These are phyloP conservation scores for Berberis vulgaris DNA, from an alignment of 164 flowering plant species.

Conservation along the genomic window DNA sequence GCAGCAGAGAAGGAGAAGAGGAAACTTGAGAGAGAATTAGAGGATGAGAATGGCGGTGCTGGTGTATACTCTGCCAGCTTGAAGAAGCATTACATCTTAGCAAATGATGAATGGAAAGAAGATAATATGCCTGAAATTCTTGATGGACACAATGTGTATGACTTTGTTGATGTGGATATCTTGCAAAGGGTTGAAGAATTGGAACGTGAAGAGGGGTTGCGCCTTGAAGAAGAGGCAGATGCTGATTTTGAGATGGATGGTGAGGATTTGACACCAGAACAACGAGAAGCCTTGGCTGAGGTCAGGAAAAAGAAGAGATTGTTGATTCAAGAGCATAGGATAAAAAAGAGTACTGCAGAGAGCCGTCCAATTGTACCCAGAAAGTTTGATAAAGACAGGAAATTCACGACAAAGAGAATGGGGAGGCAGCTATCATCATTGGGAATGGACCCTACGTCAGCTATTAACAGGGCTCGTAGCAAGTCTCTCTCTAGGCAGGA, in stretches of 20 bases:
- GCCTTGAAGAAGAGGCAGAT: constrained; percentile 39
- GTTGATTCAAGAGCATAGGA: constrained; percentile 72
- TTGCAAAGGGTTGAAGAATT: constrained; percentile 66
- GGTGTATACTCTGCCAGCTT: constrained; percentile 79
- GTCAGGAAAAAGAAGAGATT: constrained; percentile 71
- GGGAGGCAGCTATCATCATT: constrained; percentile 64
- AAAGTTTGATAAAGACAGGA: constrained; percentile 66
- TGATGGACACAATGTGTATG: constrained; percentile 80
- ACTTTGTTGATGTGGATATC: constrained; percentile 75
- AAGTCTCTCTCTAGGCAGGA: constrained; percentile 46
- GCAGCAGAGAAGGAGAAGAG: constrained; percentile 48
- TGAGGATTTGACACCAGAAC: constrained; percentile 49
- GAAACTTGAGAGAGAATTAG: constrained; percentile 76
- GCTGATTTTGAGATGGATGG: constrained; percentile 72
- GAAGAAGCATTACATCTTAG: constrained; percentile 64
- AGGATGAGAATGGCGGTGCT: constrained; percentile 78
- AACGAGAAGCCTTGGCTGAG: constrained; percentile 52
- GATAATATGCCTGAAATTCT: constrained; percentile 80
- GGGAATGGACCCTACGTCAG: constrained; percentile 66
- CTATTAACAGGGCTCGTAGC: constrained; percentile 61
- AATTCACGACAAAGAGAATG: constrained; percentile 71
- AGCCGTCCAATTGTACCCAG: constrained; percentile 67
- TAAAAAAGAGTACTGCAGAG: constrained; percentile 83
- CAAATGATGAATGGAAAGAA: constrained; percentile 76
- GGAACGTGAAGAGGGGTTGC: constrained; percentile 67